Conservation (phyloP, 139 green algal genomes). For the Coccomyxa sp. region DNA sequence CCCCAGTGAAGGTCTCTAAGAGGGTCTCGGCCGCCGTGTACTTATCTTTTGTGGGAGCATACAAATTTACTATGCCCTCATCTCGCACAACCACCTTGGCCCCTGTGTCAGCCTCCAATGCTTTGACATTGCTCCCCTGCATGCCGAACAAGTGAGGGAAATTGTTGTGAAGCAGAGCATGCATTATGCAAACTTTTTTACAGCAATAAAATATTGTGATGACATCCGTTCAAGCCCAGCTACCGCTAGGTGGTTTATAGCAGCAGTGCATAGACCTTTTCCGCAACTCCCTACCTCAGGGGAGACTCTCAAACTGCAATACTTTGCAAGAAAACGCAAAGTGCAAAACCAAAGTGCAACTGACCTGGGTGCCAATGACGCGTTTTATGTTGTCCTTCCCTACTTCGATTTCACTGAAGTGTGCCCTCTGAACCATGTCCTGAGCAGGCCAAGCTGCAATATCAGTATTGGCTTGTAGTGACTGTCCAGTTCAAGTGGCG, state of each 20-base stretch:
- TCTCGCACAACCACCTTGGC: conserved; percentile 32
- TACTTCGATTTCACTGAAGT: conserved; percentile 31
- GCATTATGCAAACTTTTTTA: no score
- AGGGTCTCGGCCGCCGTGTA: conserved; percentile 18
- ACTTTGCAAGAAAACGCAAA: conserved; percentile 5
- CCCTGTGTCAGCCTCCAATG: conserved; percentile 33
- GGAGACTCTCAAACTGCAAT: no score
- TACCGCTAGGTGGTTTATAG: no score
- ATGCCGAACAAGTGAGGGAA: no score
- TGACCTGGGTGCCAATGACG: conserved; percentile 33
- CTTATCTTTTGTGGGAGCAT: conserved; percentile 26
- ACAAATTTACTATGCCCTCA: conserved; percentile 36
- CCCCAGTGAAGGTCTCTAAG: conserved; percentile 30
- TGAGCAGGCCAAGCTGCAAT: not conserved
- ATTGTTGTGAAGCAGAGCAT: no score
- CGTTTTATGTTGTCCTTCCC: conserved; percentile 29
- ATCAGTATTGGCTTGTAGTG: no score
- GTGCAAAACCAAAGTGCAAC: no score
- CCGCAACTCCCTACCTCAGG: no score
- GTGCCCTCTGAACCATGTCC: not conserved
- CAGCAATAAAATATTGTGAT: no score
- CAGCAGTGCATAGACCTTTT: no score
- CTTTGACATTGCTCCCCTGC: conserved; percentile 28
- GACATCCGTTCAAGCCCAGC: no score
- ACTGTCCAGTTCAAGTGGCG: no score